Conservation (phyloP, 176 grass and related monocot genomes). For the Calamus simplicifolius region DNA sequence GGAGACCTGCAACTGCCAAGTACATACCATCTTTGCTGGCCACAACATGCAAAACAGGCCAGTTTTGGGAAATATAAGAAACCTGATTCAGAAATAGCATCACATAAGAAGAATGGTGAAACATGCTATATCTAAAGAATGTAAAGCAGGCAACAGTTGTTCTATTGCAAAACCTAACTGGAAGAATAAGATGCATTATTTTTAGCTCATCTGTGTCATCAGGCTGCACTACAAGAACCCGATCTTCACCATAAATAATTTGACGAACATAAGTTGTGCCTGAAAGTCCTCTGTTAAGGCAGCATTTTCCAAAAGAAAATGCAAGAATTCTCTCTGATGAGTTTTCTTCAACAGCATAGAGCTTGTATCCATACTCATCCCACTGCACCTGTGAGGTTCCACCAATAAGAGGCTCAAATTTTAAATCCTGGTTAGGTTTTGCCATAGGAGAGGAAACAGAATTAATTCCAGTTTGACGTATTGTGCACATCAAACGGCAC, state of each 20-base stretch:
- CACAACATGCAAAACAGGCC: constrained; percentile 90
- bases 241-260: constrained; percentile 87
- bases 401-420: constrained; percentile 76
- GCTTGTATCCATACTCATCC: constrained; percentile 91
- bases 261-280: constrained; percentile 73
- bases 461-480: constrained; percentile 75
- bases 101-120: constrained; percentile 16
- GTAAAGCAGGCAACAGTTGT: background rate
- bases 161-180: constrained; percentile 56
- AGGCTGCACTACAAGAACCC: constrained; percentile 64
- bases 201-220: constrained; percentile 95
- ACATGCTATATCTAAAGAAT: constrained; percentile 14
- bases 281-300: constrained; percentile 79
- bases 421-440: constrained; percentile 45
- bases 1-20: constrained; percentile 76
- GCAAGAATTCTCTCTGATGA: constrained; percentile 70
- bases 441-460: constrained; percentile 72
- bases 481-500: constrained; percentile 93
- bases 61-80: constrained; percentile 94
- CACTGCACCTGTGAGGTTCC: constrained; percentile 89
- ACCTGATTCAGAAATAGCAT: constrained; percentile 40
- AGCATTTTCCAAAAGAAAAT: constrained; percentile 93
- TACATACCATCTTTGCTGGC: constrained; percentile 89
- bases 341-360: constrained; percentile 91
- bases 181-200: constrained; percentile 86